Conservation (phyloP, 257 asterid species). For the Capsicum baccatum region DNA sequence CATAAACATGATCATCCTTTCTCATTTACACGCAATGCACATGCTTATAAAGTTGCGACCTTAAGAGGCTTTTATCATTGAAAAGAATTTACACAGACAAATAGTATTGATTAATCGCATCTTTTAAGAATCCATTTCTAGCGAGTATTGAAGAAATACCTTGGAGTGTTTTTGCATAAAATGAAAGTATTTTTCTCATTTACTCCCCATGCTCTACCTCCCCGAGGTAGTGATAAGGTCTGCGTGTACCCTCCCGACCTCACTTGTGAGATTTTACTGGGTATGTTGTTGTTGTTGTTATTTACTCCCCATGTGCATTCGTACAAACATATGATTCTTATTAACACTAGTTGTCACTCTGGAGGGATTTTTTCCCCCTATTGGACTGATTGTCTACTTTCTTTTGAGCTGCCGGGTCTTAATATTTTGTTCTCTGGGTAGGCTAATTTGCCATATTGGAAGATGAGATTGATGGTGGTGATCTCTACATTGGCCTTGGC, state of each 20-base stretch:
- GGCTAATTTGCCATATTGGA: background rate
- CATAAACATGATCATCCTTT: background rate
- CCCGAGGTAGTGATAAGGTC: too few relatives aligned
- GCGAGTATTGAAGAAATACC: background rate
- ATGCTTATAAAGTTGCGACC: conserved; percentile 2
- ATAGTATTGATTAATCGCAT: background rate
- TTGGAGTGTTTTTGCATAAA: background rate
- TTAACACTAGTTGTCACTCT: background rate
- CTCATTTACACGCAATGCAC: conserved; percentile 2
- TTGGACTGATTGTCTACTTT: background rate
- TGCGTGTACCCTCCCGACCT: too few relatives aligned
- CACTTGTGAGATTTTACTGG: too few relatives aligned
- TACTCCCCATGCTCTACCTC: background rate
- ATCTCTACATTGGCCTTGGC: conserved; percentile 26
- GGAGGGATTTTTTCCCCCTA: background rate
- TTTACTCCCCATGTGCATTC: background rate
- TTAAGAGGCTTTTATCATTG: background rate
- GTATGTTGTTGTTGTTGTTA: background rate
- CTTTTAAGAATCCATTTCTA: background rate
- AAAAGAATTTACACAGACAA: background rate
- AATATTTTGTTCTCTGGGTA: background rate
- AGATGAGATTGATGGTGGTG: conserved; percentile 29
- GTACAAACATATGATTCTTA: background rate
- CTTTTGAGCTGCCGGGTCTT: conserved; percentile 9
- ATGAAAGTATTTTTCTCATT: background rate